Base-by-base conservation (phyloP, 768 basidiomycete genomes). In the Sarcodon aspratus region DNA sequence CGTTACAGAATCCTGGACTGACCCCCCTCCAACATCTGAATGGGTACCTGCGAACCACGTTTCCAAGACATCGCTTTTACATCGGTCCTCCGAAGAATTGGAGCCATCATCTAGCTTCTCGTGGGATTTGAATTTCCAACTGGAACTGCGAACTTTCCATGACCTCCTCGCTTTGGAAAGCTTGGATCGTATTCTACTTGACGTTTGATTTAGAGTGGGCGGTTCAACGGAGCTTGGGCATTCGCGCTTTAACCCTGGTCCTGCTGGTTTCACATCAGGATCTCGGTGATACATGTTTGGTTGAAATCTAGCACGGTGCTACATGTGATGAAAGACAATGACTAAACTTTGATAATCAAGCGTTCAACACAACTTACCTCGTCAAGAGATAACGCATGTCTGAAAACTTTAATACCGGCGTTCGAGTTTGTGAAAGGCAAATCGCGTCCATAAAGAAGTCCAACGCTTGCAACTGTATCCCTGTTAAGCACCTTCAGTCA, bases 11-110 rank as follows among this genome's bases (percentile, higher is more conserved):
- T 85, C 73, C 3, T 57, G 43, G 2, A 76, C 75, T 7, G 67
- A 61, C n/a, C 82, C 82, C 11, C 87, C 9, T 21, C 63, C 72
- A 11, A 31, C 54, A 84, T 85, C 84, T 43, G 75, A 76, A 54
- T 89, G 87, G 52, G 78, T 76, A 1, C 87, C 87, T 6, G 77
- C 56, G 56, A 91, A 91, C 86, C 86, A 91, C 2, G 88, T 85
- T 59, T 91, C 87, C 9, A 79, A 58, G 12, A 86, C 78, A 60
- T 87, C 78, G 3, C 74, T 87, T 61, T 8, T 56, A 58, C 42
- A 63, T 52, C 21, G 17, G 15, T 42, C 40, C 27, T 52, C 44
- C 13, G 13, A 21, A 45, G 13, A 10, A 15, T 21, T 17, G 17
- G 36, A 9, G 35, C 33, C n/a, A 9, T 40, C 50, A 15, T 44